Evolutionary conservation across 2,329 filamentous ascomycete species (phyloP).

Genomic region (Trichoderma sp.): DNA sequence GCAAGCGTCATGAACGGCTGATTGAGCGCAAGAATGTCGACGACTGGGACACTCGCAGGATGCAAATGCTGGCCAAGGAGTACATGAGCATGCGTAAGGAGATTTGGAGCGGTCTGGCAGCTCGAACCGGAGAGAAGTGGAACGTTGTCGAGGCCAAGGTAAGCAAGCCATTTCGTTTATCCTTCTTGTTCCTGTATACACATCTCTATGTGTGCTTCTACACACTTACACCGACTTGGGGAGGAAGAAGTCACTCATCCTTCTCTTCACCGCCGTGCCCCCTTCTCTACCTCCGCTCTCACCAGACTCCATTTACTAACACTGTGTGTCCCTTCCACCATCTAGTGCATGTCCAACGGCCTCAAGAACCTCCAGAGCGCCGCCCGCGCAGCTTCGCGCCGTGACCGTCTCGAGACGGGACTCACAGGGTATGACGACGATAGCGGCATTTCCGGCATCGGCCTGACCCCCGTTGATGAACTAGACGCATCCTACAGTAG

Average conservation of each 20-base stretch:
- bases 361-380: conserved; percentile 76
- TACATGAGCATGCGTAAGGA: conserved; percentile 78
- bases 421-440: conserved; percentile 62
- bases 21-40: conserved; percentile 73
- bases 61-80: conserved; percentile 71
- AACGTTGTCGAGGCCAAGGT: conserved; percentile 65
- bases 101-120: conserved; percentile 75
- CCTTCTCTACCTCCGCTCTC: not conserved
- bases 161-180: conserved; percentile 29
- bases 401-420: conserved; percentile 56
- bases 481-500: conserved; percentile 57
- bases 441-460: conserved; percentile 65
- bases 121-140: conserved; percentile 80
- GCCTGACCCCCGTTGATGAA: conserved; percentile 58
- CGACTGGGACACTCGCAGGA: conserved; percentile 74
- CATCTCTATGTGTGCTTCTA: not conserved
- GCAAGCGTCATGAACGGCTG: conserved; percentile 82
- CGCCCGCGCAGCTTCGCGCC: conserved; percentile 63
- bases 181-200: not conserved
- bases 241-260: not conserved
- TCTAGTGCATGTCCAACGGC: conserved; percentile 77
- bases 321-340: not conserved
- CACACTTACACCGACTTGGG: not conserved
- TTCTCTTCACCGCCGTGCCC: not conserved
- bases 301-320: conserved; percentile 18